Conservation (phyloP, 148 eudicot species). For the Dianthus caryophyllus region DNA sequence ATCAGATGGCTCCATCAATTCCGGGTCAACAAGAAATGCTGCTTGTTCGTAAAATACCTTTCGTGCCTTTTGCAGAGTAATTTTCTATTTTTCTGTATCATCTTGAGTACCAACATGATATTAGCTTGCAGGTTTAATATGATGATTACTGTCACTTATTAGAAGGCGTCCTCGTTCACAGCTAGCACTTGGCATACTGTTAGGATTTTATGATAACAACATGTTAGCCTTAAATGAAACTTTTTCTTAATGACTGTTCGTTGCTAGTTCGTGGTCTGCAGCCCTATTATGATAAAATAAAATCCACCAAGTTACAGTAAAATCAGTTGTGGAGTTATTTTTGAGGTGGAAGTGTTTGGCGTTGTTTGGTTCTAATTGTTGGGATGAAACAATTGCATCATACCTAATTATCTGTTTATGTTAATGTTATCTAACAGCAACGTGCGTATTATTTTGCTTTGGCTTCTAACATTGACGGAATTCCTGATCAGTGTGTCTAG, state of each 20-base stretch:
- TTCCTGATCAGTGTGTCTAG: no score
- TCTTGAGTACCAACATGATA: not conserved
- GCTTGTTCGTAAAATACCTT: conserved; percentile 24
- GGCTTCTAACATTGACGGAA: no score
- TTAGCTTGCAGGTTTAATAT: not conserved
- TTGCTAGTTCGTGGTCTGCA: not conserved
- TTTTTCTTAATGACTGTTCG: not conserved
- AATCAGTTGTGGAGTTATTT: not conserved
- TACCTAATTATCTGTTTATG: no score
- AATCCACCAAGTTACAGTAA: not conserved
- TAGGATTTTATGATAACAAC: not conserved
- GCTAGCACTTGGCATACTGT: not conserved
- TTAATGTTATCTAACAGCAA: no score
- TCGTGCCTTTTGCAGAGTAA: conserved; percentile 14
- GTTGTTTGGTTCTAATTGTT: no score
- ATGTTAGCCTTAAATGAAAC: not conserved
- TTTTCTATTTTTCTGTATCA: conserved; percentile 15
- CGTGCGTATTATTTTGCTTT: no score
- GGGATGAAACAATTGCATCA: no score
- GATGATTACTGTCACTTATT: not conserved
- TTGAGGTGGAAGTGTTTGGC: not conserved
- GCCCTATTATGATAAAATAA: not conserved
- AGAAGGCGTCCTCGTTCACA: conserved; percentile 3
- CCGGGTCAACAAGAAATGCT: conserved; percentile 23
- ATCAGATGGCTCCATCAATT: conserved; percentile 32